Base-by-base conservation (phyloP, 2,329 filamentous ascomycete species). In the Cercospora janseana region DNA sequence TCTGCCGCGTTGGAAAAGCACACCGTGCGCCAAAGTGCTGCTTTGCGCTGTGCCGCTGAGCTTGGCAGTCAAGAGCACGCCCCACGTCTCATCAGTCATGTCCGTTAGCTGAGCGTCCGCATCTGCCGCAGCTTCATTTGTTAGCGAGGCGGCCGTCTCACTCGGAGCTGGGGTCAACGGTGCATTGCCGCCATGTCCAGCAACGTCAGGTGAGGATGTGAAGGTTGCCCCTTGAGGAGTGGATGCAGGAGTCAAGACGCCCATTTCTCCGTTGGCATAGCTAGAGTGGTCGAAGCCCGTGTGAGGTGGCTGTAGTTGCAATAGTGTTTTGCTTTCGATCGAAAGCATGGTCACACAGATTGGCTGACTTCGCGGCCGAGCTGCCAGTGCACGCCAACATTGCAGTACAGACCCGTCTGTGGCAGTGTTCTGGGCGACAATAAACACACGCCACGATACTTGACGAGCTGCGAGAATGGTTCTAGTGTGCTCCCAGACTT, bases 371-470 rank as follows among this genome's bases (percentile, higher is more conserved):
- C 3, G 80, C 52, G 37, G 63, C 58, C 61, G 61, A 18, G 55
- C 29, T 15, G 56, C 44, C 38, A 60, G 38, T 4, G 56, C 23
- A n/a, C 56, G 56, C 63, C 63, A 66, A 46, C 57, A 62, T 12
- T 50, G 49, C 13, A 55, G 49, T 7, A 49, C 37, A 6, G 55
- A 49, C 5, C 48, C 28, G 18, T 62, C 57, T 5, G 63, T 8
- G 4, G 27, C 29, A 3, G 37, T 50, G 15, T 52, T 47, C 26
- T 43, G 48, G 1, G 60, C 55, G 18, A 85, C 82, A 52, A 94
- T 79, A 53, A 89, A 82, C 8, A 93, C 72, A 12, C 87, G 82
- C 87, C 88, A 92, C 49, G 85, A 82, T 0, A 91, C 82, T 60
- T 82, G 85, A 67, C 83, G 81, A 12, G 76, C 74, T 0, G 83